Base-by-base conservation (phyloP, 345 rosid species). In the Brassica juncea region DNA sequence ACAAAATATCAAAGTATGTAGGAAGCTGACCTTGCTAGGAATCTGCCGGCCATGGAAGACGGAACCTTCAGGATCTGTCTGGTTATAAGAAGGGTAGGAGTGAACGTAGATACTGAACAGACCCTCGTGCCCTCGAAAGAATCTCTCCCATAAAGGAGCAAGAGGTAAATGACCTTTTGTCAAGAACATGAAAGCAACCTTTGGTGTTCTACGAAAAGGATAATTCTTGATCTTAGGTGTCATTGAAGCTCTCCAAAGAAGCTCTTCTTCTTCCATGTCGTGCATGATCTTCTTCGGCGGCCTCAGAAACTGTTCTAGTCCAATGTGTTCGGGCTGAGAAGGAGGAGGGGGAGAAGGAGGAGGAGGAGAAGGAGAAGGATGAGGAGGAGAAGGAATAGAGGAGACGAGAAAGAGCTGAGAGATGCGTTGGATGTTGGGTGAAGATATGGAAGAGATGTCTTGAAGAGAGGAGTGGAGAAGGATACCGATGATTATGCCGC, bases 161-260 rank as follows among this genome's bases (percentile, higher is more conserved):
- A 94, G 66, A 23, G 87, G 68, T 72, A 94, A 86, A 10, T 86
- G 87, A 25, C 94, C 94, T 71, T 86, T 89, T 2, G 88, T 86
- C 87, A 94, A 80, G 85, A 92, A 94, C 98, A 94, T 57, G 86
- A 92, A 92, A 4, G 97, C 98, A 37, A 94, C 85, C 73, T 90
- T 90, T 5, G 89, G 97, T 27, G 81, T 83, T 60, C 89, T 72
- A 3, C 82, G 71, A 67, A 83, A 87, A 23, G 94, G 97, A 65
- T 75, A 84, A 12, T 71, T 49, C 0, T 4, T 30, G 25, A 84
- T 84, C 64, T 55, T 68, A 0, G 92, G 89, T 0, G 79, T 74
- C 87, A 85, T 75, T 15, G 97, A 92, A 32, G 97, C 95, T 78
- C 85, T 88, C 97, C 97, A 86, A 0, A 89, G 62, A 71, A 94